Percentiles rank a stretch among this genome's conserved stretches.
These are phyloP conservation scores for Parathielavia appendiculata DNA, from an alignment of 495 filamentous ascomycete genomes.

Conservation along the genomic window DNA sequence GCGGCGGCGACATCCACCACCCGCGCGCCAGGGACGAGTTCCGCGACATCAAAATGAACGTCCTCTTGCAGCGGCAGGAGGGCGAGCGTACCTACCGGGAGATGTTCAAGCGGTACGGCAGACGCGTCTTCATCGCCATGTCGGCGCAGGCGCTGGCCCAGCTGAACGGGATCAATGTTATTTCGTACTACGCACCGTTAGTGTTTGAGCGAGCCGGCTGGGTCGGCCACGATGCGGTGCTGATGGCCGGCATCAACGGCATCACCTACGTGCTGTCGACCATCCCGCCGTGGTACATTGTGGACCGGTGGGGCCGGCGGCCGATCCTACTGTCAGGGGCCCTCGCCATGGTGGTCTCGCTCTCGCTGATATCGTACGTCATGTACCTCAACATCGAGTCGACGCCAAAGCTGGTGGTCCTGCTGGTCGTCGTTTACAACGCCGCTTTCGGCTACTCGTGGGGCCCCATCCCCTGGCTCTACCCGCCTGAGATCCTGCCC, in stretches of 20 bases:
- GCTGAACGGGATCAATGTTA: constrained; percentile 98
- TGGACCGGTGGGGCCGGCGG: constrained; percentile 87
- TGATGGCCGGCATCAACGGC: constrained; percentile 97
- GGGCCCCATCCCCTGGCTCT: constrained; percentile 97
- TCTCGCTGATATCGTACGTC: constrained; percentile 94
- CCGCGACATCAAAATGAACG: constrained; percentile 97
- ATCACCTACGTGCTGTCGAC: constrained; percentile 87
- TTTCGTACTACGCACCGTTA: constrained; percentile 95
- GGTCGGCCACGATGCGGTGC: constrained; percentile 79
- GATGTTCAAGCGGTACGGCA: constrained; percentile 91
- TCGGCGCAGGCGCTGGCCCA: constrained; percentile 94
- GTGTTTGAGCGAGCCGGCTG: constrained; percentile 97
- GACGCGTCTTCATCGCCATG: constrained; percentile 97
- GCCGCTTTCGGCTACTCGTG: constrained; percentile 98
- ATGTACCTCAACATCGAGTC: constrained; percentile 74
- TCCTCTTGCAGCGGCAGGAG: constrained; percentile 86
- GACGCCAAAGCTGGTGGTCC: constrained; percentile 79
- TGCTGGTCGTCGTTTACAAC: constrained; percentile 98
- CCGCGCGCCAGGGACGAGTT: constrained; percentile 88
- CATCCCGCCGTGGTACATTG: constrained; percentile 94
- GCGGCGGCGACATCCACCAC: constrained; percentile 90
- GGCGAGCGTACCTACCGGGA: constrained; percentile 87
- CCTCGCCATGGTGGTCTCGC: constrained; percentile 80
- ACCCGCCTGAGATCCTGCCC: constrained; percentile 94
- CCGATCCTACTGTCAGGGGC: constrained; percentile 88